Evolutionary conservation across 202 grass and related monocot species (phyloP).

Genomic region (Musa balbisiana): DNA sequence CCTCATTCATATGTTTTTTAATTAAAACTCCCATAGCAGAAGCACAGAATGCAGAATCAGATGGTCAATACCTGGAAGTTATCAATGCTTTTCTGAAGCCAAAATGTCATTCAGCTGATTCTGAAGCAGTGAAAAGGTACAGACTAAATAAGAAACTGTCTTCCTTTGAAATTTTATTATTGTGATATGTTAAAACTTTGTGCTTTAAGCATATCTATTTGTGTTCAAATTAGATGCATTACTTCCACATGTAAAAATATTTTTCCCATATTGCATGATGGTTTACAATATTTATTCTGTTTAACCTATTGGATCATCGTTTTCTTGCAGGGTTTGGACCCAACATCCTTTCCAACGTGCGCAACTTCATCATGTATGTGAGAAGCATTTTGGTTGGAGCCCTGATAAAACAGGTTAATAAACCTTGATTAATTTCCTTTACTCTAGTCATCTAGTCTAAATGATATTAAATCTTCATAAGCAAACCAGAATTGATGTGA

Average conservation of each 20-base stretch:
- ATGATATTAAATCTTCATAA: not conserved
- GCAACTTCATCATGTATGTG: slow-evolving; percentile 68
- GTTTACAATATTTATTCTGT: not conserved
- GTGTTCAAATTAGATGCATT: too few relatives aligned
- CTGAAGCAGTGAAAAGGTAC: slow-evolving; percentile 68
- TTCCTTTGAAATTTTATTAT: too few relatives aligned
- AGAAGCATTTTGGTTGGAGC: slow-evolving; percentile 69
- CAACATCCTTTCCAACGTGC: slow-evolving; percentile 45
- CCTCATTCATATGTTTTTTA: not conserved
- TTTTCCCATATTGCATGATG: not conserved
- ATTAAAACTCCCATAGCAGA: slow-evolving; percentile 28
- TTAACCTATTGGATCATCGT: slow-evolving; percentile 11
- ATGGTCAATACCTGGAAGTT: slow-evolving; percentile 43
- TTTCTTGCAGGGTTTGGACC: slow-evolving; percentile 44
- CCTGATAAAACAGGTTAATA: slow-evolving; percentile 64
- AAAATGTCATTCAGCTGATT: slow-evolving; percentile 81
- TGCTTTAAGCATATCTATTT: too few relatives aligned
- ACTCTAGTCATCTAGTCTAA: not conserved
- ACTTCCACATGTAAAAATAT: too few relatives aligned
- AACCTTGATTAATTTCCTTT: slow-evolving; percentile 12
- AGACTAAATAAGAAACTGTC: slow-evolving; percentile 1
- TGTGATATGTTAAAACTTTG: too few relatives aligned
- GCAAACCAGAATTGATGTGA: not conserved
- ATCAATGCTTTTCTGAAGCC: slow-evolving; percentile 84
- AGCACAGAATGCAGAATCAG: slow-evolving; percentile 29